A percentile compares a stretch with the other conserved stretches of the same genome.
Evolutionary conservation across 192 early-diverging fungal genomes (phyloP).

Genomic region (Irineochytrium annulatum): DNA sequence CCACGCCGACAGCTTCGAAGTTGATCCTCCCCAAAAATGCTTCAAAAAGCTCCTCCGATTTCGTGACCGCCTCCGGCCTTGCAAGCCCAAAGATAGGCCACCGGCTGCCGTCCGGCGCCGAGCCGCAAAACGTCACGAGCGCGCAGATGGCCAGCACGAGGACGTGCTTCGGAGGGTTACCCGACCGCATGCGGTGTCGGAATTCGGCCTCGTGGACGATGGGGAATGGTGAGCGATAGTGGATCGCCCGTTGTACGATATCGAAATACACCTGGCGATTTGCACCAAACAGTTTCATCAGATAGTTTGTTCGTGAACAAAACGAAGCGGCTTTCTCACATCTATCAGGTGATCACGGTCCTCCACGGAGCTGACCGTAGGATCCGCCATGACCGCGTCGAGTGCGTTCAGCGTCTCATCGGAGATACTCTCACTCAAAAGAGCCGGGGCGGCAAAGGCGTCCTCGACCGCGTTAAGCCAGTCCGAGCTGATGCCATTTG

Average conservation of each 20-base stretch:
- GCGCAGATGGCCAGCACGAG: background rate
- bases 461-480: slow-evolving; percentile 1
- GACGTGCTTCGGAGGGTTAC: background rate
- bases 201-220: background rate
- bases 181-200: background rate
- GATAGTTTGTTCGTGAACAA: no score
- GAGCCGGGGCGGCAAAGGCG: background rate
- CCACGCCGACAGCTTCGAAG: background rate
- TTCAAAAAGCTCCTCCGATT: background rate
- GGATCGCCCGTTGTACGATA: no score
- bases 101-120: background rate
- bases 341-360: no score
- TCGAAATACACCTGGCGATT: no score
- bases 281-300: no score
- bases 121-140: background rate
- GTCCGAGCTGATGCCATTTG: no score
- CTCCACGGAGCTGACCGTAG: no score
- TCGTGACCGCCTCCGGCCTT: no score
- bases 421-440: no score
- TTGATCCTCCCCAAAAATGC: background rate
- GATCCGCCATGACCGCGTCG: no score
- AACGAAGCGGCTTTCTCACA: no score
- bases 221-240: background rate
- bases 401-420: no score
- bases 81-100: background rate